phyloP scores from a whole-genome alignment of 1,139 yeast species.

The Hemisphaericaspora xylanilytica region DNA sequence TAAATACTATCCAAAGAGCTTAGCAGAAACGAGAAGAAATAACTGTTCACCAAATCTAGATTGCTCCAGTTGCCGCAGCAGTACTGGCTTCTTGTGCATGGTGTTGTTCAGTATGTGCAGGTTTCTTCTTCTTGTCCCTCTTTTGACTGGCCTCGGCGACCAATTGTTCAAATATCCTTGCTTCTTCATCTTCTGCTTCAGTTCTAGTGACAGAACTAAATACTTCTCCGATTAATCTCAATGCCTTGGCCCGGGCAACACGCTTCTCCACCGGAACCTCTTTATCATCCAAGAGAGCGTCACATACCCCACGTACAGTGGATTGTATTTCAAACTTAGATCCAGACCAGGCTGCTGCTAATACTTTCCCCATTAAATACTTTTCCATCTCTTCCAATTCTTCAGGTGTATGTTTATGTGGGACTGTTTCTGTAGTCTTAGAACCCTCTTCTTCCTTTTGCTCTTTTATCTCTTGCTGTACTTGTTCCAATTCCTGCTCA shows the following conservation, averaged over 20 bases:
- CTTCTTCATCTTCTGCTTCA: slow-evolving; percentile 87
- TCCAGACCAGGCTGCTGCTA: slow-evolving; percentile 97
- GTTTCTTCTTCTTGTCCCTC: slow-evolving; percentile 51
- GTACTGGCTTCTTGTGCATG: slow-evolving; percentile 1
- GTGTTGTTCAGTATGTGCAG: background rate
- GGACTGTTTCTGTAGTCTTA: slow-evolving; percentile 21
- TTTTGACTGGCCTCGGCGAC: slow-evolving; percentile 90
- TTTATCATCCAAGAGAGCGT: slow-evolving; percentile 65
- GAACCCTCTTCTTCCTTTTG: slow-evolving; percentile 11
- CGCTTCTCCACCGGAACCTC: slow-evolving; percentile 55
- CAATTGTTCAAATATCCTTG: slow-evolving; percentile 82
- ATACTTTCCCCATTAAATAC: slow-evolving; percentile 80
- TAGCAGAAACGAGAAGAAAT: too few relatives aligned
- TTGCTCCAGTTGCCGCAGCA: background rate
- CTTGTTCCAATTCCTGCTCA: slow-evolving; percentile 22
- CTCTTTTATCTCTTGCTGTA: slow-evolving; percentile 15
- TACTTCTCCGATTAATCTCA: slow-evolving; percentile 70
- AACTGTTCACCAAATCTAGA: too few relatives aligned
- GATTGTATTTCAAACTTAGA: slow-evolving; percentile 86
- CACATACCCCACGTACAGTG: slow-evolving; percentile 86
- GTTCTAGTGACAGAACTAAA: slow-evolving; percentile 69
- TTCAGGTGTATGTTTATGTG: slow-evolving; percentile 68
- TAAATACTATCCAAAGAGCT: too few relatives aligned
- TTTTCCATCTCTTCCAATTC: slow-evolving; percentile 86
- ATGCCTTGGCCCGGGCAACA: slow-evolving; percentile 75